These are phyloP conservation scores for Populus hybrid DNA, from an alignment of 441 rosid genomes.

Conservation along the genomic window DNA sequence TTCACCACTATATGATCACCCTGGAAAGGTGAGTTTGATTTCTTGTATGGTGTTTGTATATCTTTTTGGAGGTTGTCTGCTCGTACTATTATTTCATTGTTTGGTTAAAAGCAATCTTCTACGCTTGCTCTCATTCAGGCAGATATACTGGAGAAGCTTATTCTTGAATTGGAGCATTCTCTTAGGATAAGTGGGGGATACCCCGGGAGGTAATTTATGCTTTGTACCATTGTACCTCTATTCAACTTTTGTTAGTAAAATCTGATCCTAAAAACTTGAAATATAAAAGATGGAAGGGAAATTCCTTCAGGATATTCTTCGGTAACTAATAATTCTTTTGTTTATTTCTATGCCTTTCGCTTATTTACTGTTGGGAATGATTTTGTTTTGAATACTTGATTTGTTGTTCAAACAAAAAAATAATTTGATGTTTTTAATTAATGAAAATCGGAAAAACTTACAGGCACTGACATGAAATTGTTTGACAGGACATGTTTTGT, in stretches of 20 bases:
- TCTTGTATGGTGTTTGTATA: slow-evolving; percentile 11
- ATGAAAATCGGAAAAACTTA: neutral
- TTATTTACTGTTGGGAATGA: neutral
- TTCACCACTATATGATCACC: slow-evolving; percentile 85
- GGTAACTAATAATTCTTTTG: neutral
- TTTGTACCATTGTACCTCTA: slow-evolving; percentile 11
- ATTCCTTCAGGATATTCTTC: neutral
- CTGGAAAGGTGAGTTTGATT: slow-evolving; percentile 63
- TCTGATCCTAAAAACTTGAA: neutral
- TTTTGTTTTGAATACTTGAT: neutral
- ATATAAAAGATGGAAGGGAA: neutral
- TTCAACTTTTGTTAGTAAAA: neutral
- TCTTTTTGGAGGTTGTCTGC: slow-evolving; percentile 12
- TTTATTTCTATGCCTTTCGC: neutral
- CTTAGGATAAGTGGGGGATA: slow-evolving; percentile 55
- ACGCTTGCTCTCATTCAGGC: slow-evolving; percentile 48
- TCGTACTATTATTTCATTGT: neutral
- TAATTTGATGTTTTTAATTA: neutral
- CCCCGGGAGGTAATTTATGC: slow-evolving; percentile 70
- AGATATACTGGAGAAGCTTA: slow-evolving; percentile 76
- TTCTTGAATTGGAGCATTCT: slow-evolving; percentile 86
- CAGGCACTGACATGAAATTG: neutral
- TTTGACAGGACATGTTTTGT: neutral
- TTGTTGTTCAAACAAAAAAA: neutral
- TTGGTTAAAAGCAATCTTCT: slow-evolving; percentile 10